Percentiles rank a stretch among this genome's conserved stretches.
Evolutionary conservation across 1,139 yeast genomes (phyloP).

Genomic region (Yamadazyma atmosphaerica): DNA sequence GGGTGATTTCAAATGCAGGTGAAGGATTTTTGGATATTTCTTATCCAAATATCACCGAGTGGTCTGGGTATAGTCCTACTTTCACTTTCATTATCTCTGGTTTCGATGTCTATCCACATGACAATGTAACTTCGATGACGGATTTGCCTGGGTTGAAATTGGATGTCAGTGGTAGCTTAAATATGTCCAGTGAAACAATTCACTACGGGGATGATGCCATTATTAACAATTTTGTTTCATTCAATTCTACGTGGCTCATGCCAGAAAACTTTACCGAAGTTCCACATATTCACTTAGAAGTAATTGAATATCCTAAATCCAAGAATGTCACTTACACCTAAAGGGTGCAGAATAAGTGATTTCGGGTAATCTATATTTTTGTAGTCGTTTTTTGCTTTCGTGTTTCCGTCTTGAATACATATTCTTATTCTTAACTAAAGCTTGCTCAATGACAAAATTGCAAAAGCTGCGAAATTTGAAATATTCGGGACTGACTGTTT

Average conservation of each 20-base stretch:
- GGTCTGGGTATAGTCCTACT: neutral
- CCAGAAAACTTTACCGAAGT: slow-evolving; percentile 1
- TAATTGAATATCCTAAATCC: slow-evolving; percentile 1
- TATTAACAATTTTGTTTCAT: neutral
- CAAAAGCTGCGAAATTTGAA: no score
- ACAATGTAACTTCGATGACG: slow-evolving; percentile 1
- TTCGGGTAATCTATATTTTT: neutral
- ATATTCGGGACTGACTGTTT: no score
- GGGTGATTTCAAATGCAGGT: slow-evolving; percentile 11
- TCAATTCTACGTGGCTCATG: slow-evolving; percentile 3
- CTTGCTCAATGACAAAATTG: no score
- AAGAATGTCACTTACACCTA: neutral
- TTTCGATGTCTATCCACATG: slow-evolving; percentile 3
- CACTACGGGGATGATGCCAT: neutral
- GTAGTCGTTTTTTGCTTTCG: neutral
- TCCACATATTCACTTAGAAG: slow-evolving; percentile 2
- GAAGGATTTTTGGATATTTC: slow-evolving; percentile 13
- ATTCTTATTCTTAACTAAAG: no score
- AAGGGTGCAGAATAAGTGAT: neutral
- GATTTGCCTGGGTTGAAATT: slow-evolving; percentile 1
- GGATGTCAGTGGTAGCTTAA: slow-evolving; percentile 2
- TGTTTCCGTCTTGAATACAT: neutral
- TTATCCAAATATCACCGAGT: slow-evolving; percentile 9
- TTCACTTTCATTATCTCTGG: slow-evolving; percentile 3
- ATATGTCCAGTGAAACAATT: slow-evolving; percentile 1